phyloP scores from a whole-genome alignment of 2,329 filamentous ascomycete genomes.

The Neofusicoccum laricinum region DNA sequence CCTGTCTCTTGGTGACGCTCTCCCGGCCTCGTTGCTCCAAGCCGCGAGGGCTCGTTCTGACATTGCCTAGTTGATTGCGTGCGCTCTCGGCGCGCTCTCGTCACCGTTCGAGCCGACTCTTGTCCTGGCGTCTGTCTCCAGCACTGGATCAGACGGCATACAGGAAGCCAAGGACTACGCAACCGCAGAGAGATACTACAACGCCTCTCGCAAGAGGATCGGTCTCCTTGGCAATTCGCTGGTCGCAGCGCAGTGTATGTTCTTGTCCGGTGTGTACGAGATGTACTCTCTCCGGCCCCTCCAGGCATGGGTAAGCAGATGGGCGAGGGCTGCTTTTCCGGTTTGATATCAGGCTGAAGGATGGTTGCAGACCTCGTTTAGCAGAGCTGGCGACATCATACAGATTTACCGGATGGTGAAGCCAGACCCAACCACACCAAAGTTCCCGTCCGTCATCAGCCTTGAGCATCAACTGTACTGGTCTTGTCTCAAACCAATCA shows the following conservation, averaged over 20 bases:
- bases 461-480: constrained; percentile 32
- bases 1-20: constrained; percentile 30
- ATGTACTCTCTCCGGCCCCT: constrained; percentile 34
- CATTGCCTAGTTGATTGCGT: constrained; percentile 27
- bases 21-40: not conserved
- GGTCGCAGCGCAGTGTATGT: constrained; percentile 31
- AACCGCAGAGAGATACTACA: constrained; percentile 29
- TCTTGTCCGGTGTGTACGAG: constrained; percentile 33
- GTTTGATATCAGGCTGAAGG: too few species aligned
- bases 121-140: not conserved
- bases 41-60: not conserved
- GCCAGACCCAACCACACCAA: constrained; percentile 15
- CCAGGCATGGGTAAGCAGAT: constrained; percentile 30
- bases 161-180: constrained; percentile 8
- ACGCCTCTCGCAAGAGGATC: constrained; percentile 30
- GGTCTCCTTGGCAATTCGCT: constrained; percentile 29
- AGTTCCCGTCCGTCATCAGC: constrained; percentile 1
- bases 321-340: too few species aligned
- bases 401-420: not conserved
- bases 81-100: constrained; percentile 30
- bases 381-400: not conserved
- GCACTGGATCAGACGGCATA: too few species aligned
- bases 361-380: constrained; percentile 6
- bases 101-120: constrained; percentile 20
- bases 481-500: constrained; percentile 35